These are phyloP conservation scores for Ceratocystis colombiana DNA, from an alignment of 2,329 filamentous ascomycete species.

Conservation along the genomic window DNA sequence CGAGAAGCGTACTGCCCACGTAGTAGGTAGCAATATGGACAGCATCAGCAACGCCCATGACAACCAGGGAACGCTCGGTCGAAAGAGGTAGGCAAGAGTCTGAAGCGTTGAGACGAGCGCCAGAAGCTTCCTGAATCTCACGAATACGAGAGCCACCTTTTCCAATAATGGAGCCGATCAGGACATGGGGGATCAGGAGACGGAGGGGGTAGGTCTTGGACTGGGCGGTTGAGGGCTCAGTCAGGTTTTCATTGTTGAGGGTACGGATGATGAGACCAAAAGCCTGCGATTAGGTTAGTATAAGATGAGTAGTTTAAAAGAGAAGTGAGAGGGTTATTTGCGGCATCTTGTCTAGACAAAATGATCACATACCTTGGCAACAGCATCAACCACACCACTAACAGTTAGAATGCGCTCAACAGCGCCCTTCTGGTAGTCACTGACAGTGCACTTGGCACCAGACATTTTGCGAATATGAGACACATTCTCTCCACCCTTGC, in stretches of 20 bases:
- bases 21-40: slow-evolving; percentile 99
- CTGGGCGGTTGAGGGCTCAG: slow-evolving; percentile 76
- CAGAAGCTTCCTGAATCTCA: slow-evolving; percentile 96
- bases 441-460: slow-evolving; percentile 96
- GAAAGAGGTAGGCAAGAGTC: slow-evolving; percentile 90
- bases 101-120: slow-evolving; percentile 90
- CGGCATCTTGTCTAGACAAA: background rate
- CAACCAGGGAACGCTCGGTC: slow-evolving; percentile 92
- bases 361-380: slow-evolving; percentile 63
- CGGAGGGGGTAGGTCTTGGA: slow-evolving; percentile 97
- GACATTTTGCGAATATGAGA: slow-evolving; percentile 92
- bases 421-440: slow-evolving; percentile 92
- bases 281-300: slow-evolving; percentile 47
- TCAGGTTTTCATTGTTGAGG: slow-evolving; percentile 89
- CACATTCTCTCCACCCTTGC: slow-evolving; percentile 97
- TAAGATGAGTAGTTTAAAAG: slow-evolving; percentile 12
- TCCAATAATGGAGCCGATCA: slow-evolving; percentile 97
- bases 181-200: slow-evolving; percentile 87
- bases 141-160: slow-evolving; percentile 93
- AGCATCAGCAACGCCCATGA: slow-evolving; percentile 94
- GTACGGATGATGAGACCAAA: slow-evolving; percentile 98
- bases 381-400: slow-evolving; percentile 89
- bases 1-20: slow-evolving; percentile 91
- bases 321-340: background rate
- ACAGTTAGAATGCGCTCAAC: slow-evolving; percentile 97